A percentile compares a stretch with the other conserved stretches of the same genome.
Conservation (phyloP, 2,329 filamentous ascomycete species). For the Lecanicillium sp. region DNA sequence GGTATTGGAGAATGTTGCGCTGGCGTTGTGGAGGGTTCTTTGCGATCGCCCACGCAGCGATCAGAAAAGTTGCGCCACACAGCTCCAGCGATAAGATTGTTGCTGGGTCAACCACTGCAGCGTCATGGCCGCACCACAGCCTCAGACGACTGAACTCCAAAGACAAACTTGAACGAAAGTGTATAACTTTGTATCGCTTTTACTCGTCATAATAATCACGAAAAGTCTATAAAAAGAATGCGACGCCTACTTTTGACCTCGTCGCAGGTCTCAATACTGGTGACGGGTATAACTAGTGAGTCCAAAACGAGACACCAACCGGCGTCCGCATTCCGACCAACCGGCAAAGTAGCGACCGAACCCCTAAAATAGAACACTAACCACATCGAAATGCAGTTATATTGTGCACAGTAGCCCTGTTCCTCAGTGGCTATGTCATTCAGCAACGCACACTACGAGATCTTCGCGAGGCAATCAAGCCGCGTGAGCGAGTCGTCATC, state of each 20-base stretch:
- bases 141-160: too few relatives aligned
- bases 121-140: background rate
- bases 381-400: constrained; percentile 43
- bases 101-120: constrained; percentile 30
- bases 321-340: background rate
- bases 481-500: constrained; percentile 35
- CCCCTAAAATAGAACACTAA: background rate
- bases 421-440: constrained; percentile 78
- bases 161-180: too few relatives aligned
- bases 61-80: constrained; percentile 8
- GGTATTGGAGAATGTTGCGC: constrained; percentile 3
- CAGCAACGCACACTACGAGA: constrained; percentile 79
- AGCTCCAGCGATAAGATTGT: constrained; percentile 39
- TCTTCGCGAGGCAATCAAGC: constrained; percentile 64
- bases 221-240: constrained; percentile 15
- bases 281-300: constrained; percentile 58
- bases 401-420: constrained; percentile 72
- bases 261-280: constrained; percentile 60
- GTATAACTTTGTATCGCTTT: background rate
- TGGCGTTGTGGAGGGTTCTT: constrained; percentile 5
- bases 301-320: constrained; percentile 11
- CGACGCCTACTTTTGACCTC: constrained; percentile 54
- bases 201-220: background rate
- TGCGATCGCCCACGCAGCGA: background rate
- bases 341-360: too few relatives aligned